Base-by-base conservation (phyloP, 1,139 yeast species). In the Debaryomyces subglobosus region DNA sequence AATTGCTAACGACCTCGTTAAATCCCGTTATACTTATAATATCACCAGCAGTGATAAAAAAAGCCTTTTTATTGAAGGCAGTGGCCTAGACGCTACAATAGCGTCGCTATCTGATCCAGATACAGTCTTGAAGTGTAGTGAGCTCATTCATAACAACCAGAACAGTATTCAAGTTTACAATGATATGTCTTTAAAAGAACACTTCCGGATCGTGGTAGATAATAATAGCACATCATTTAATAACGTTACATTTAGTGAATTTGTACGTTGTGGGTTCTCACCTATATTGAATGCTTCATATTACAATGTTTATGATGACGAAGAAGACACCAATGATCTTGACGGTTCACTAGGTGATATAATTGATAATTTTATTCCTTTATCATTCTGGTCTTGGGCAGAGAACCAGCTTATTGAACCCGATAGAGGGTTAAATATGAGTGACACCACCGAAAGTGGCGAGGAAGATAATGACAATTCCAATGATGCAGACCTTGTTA, bases 341-440 rank as follows among this genome's bases (percentile, higher is more conserved):
- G 37, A 30, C 6, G n/a, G 7, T 16, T 34, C 49, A 9, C 23
- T 46, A 12, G n/a, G 34, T 10, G 13, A 49, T 2, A 52, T 67
- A 6, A 56, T 67, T 32, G 53, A 62, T 40, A 40, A 60, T 18
- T 72, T 64, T 45, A 43, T 64, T 0, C 74, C 75, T 0, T 47
- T 55, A 15, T 59, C 71, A 7, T 66, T 82, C 30, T 90, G 96
- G 96, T 77, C 89, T 4, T 89, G 96, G 96, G 78, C 75, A 1
- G 67, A 73, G 1, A 72, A 74, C 5, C 81, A 85, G 56, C 94
- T 92, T 35, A 30, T 35, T 10, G 30, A 38, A 7, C 34, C 35
- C 16, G 25, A 43, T 36, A 30, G 46, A 25, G 43, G 43, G n/a
- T 32, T 40, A 4, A 40, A 40, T 20, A 39, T 18, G 35, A 41